Evolutionary conservation across 257 asterid species (phyloP).

Genomic region (Coffea eugenioides): DNA sequence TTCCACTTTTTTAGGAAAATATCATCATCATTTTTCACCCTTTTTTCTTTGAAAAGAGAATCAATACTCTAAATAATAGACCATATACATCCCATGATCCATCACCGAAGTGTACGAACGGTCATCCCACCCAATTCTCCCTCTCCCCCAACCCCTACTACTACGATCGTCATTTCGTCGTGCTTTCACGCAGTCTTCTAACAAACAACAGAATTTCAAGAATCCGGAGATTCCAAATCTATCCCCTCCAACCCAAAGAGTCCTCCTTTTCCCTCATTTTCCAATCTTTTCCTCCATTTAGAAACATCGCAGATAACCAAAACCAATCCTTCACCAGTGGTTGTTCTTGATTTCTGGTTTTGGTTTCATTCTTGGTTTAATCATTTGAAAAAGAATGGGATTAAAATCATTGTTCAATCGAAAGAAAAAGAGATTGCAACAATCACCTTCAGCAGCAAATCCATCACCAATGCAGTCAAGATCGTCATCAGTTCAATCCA

Average conservation of each 20-base stretch:
- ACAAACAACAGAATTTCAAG: slow-evolving; percentile 5
- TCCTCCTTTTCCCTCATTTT: background rate
- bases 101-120: slow-evolving; percentile 8
- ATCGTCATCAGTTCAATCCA: slow-evolving; percentile 40
- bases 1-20: no score
- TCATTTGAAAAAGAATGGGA: slow-evolving; percentile 37
- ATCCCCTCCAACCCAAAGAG: background rate
- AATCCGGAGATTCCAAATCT: background rate
- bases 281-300: background rate
- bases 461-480: slow-evolving; percentile 25
- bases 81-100: background rate
- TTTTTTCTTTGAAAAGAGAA: no score
- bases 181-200: slow-evolving; percentile 15
- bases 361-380: background rate
- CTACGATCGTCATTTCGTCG: background rate
- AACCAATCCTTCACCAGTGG: background rate
- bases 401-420: slow-evolving; percentile 50
- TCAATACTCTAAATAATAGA: no score
- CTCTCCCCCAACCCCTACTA: background rate
- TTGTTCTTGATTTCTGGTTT: background rate
- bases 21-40: no score
- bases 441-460: slow-evolving; percentile 10
- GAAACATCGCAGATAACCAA: background rate
- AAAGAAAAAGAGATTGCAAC: slow-evolving; percentile 32
- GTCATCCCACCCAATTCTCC: background rate